phyloP scores from a whole-genome alignment of 352 stramenopile species.

The Thraustochytrium sp. region DNA sequence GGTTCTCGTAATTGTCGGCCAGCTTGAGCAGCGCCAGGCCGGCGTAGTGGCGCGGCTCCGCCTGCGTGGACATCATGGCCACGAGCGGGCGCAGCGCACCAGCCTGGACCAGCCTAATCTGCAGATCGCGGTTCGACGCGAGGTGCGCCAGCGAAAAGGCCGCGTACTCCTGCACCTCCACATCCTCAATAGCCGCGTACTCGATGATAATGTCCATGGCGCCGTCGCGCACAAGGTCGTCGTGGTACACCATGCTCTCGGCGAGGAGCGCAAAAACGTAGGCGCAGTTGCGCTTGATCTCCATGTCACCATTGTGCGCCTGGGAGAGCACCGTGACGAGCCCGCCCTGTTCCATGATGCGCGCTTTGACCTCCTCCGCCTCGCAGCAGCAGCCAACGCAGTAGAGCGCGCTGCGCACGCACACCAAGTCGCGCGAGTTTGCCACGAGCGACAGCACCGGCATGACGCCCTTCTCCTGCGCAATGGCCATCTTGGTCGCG shows the following conservation, averaged over 20 bases:
- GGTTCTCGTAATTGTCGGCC: conserved; percentile 95
- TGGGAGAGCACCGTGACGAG: conserved; percentile 74
- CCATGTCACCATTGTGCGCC: conserved; percentile 68
- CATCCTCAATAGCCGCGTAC: conserved; percentile 84
- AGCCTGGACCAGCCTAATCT: conserved; percentile 76
- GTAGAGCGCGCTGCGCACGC: conserved; percentile 78
- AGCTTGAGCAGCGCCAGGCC: conserved; percentile 91
- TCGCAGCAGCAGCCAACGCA: conserved; percentile 84
- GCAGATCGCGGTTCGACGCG: conserved; percentile 82
- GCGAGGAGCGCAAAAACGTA: conserved; percentile 84
- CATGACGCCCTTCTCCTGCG: conserved; percentile 78
- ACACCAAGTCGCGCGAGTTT: conserved; percentile 72
- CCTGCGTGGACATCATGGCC: conserved; percentile 87
- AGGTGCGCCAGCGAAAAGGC: conserved; percentile 89
- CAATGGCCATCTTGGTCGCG: conserved; percentile 76
- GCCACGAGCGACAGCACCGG: conserved; percentile 76
- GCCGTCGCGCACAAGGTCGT: conserved; percentile 74
- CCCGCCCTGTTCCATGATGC: conserved; percentile 76
- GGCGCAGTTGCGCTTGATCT: conserved; percentile 80
- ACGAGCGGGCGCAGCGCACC: conserved; percentile 86
- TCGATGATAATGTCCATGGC: conserved; percentile 77
- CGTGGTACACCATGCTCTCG: conserved; percentile 85
- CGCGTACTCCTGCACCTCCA: conserved; percentile 90
- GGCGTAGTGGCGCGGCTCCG: conserved; percentile 87
- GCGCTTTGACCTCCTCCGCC: conserved; percentile 77